Percentiles rank a stretch among this genome's conserved stretches.
phyloP scores from a whole-genome alignment of 2,329 filamentous ascomycete species.

The Meredithiella fracta region DNA sequence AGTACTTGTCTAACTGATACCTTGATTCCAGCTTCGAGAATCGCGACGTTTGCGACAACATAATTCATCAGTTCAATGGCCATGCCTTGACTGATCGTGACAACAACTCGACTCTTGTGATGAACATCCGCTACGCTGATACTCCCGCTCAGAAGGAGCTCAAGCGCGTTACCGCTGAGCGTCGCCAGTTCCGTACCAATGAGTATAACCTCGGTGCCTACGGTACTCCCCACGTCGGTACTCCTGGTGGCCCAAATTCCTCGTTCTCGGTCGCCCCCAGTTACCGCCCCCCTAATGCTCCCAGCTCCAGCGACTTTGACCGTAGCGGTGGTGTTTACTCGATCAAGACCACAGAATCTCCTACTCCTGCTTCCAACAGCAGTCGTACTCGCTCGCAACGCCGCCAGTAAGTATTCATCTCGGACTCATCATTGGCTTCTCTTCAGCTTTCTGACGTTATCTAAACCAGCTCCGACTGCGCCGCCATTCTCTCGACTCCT shows the following conservation, averaged over 20 bases:
- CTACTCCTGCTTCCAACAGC: background rate
- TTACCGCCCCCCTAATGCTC: slow-evolving; percentile 21
- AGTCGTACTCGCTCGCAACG: slow-evolving; percentile 5
- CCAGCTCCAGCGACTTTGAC: slow-evolving; percentile 10
- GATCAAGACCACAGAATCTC: slow-evolving; percentile 7
- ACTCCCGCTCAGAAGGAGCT: slow-evolving; percentile 92
- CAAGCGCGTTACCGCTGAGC: slow-evolving; percentile 89
- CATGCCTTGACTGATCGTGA: slow-evolving; percentile 58
- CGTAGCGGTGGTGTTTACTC: slow-evolving; percentile 4
- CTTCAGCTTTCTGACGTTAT: no score
- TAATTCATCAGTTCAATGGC: slow-evolving; percentile 78
- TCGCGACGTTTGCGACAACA: slow-evolving; percentile 76
- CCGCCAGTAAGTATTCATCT: slow-evolving; percentile 7
- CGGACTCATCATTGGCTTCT: no score
- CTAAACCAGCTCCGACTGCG: slow-evolving; percentile 25
- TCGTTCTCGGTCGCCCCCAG: slow-evolving; percentile 20
- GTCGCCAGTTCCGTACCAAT: slow-evolving; percentile 86
- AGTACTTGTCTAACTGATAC: slow-evolving; percentile 14
- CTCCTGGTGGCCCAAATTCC: slow-evolving; percentile 21
- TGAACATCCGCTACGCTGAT: slow-evolving; percentile 93
- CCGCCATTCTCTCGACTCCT: slow-evolving; percentile 22
- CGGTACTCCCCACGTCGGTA: slow-evolving; percentile 43
- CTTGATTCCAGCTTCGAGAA: slow-evolving; percentile 56
- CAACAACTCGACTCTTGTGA: slow-evolving; percentile 35
- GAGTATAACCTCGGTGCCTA: slow-evolving; percentile 74